phyloP scores from a whole-genome alignment of 441 rosid species.

The Populus hybrid region DNA sequence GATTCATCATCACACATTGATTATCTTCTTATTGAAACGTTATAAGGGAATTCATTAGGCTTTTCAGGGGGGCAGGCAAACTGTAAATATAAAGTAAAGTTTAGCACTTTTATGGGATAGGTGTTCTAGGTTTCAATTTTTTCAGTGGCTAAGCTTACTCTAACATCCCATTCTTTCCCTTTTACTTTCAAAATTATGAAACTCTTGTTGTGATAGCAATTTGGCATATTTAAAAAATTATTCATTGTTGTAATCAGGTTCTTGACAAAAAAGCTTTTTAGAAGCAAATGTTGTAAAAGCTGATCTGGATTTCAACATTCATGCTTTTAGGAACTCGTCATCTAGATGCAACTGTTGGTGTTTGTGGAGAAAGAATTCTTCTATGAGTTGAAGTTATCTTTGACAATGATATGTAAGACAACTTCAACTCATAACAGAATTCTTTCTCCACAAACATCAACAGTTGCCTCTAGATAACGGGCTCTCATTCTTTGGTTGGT shows the following conservation, averaged over 20 bases:
- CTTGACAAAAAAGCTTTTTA: constrained; percentile 83
- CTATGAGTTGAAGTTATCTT: too few relatives aligned
- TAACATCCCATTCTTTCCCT: neutral
- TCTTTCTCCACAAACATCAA: too few relatives aligned
- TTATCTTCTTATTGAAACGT: too few relatives aligned
- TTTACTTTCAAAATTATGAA: neutral
- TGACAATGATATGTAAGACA: too few relatives aligned
- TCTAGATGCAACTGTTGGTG: constrained; percentile 86
- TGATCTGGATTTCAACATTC: constrained; percentile 90
- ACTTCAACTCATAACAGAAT: too few relatives aligned
- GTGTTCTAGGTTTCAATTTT: neutral
- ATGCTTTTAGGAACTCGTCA: constrained; percentile 99
- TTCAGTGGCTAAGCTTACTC: neutral
- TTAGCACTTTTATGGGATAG: neutral
- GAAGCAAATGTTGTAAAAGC: constrained; percentile 92
- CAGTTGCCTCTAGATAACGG: too few relatives aligned
- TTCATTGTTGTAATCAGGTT: constrained; percentile 41
- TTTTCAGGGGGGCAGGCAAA: too few relatives aligned
- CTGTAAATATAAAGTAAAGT: too few relatives aligned
- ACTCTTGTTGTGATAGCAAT: neutral
- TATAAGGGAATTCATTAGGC: too few relatives aligned
- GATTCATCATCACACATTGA: too few relatives aligned
- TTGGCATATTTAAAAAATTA: neutral
- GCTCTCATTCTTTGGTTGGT: neutral
- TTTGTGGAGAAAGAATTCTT: neutral